Conservation (phyloP, 164 flowering plant genomes). For the Aristolochia contorta region DNA sequence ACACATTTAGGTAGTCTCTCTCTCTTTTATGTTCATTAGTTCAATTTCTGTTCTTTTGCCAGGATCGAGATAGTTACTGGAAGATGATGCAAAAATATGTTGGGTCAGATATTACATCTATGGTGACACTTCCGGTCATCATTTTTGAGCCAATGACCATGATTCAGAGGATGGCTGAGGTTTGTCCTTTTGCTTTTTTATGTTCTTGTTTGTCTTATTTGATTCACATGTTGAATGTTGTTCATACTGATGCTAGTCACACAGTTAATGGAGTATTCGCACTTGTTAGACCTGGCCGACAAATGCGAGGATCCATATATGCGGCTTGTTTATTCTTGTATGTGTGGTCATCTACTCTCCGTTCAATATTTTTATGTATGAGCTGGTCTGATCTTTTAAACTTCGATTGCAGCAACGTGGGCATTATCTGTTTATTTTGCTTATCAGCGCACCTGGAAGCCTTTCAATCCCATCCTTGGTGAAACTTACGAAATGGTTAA, state of each 20-base stretch:
- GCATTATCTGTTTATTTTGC: conserved; percentile 76
- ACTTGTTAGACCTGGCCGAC: conserved; percentile 79
- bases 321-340: conserved; percentile 78
- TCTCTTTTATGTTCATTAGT: no score
- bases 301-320: conserved; percentile 86
- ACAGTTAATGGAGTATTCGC: conserved; percentile 82
- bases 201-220: not conserved
- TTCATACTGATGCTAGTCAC: conserved; percentile 8
- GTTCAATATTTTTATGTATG: not conserved
- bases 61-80: conserved; percentile 82
- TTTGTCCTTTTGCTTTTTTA: conserved; percentile 14
- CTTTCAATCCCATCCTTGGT: conserved; percentile 87
- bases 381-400: not conserved
- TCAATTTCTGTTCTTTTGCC: conserved; percentile 5
- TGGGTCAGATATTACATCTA: conserved; percentile 79
- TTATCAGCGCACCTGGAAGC: conserved; percentile 79
- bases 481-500: conserved; percentile 81
- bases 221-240: not conserved
- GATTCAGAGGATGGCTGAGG: conserved; percentile 94
- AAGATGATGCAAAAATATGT: conserved; percentile 85
- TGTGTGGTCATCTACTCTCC: conserved; percentile 16
- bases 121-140: conserved; percentile 85
- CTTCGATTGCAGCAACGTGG: conserved; percentile 63
- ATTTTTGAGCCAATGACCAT: conserved; percentile 90
- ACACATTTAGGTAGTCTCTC: not conserved